These are phyloP conservation scores for Bruguiera parviflora DNA, from an alignment of 345 rosid species.

Conservation along the genomic window DNA sequence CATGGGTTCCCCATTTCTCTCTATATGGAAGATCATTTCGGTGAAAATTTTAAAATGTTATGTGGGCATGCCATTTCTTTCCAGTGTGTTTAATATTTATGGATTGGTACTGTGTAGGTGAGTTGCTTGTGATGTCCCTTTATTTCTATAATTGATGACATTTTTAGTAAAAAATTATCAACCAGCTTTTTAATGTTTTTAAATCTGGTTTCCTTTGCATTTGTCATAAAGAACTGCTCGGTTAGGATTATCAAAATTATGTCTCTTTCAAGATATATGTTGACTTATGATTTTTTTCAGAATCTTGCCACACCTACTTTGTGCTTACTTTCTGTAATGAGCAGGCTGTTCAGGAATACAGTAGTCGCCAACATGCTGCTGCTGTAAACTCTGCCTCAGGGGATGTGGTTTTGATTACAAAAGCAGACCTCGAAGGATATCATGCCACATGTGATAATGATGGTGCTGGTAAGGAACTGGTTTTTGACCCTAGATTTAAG, in stretches of 20 bases:
- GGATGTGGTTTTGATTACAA: constrained; percentile 51
- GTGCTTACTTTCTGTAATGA: constrained; percentile 4
- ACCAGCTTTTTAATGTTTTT: neutral
- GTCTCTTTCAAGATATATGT: neutral
- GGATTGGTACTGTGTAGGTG: neutral
- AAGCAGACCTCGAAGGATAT: constrained; percentile 63
- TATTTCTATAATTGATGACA: neutral
- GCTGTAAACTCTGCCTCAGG: constrained; percentile 29
- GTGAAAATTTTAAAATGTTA: neutral
- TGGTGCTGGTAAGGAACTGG: constrained; percentile 34
- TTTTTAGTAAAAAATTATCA: neutral
- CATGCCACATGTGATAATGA: constrained; percentile 30
- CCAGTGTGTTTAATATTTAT: neutral
- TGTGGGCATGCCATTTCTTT: neutral
- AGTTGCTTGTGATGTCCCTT: neutral
- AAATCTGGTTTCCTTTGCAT: neutral
- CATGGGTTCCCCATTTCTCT: neutral
- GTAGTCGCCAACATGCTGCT: constrained; percentile 23
- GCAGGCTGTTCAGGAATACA: constrained; percentile 58
- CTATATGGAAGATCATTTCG: neutral
- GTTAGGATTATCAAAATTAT: neutral
- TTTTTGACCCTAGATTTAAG: constrained; percentile 35
- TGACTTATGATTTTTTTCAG: neutral
- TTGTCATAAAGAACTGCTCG: neutral
- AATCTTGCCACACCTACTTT: neutral